These are phyloP conservation scores for Kuraishia ogatae DNA, from an alignment of 805 yeast genomes.

Conservation along the genomic window DNA sequence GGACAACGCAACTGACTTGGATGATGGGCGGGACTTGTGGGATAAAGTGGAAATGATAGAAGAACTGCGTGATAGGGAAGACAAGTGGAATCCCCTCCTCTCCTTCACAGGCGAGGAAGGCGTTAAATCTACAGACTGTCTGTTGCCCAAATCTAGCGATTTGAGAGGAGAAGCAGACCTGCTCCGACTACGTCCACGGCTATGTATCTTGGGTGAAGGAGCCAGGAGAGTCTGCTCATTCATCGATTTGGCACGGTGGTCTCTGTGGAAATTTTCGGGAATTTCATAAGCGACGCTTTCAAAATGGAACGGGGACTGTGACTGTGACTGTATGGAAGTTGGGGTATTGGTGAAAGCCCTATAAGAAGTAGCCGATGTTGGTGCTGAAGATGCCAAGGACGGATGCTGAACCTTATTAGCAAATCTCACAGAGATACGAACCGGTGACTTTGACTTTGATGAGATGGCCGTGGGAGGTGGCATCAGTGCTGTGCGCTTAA, in stretches of 20 bases:
- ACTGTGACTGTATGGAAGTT: not conserved
- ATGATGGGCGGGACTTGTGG: not conserved
- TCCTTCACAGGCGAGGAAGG: not conserved
- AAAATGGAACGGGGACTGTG: slow-evolving; percentile 21
- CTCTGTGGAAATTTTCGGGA: slow-evolving; percentile 17
- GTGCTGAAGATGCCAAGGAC: slow-evolving; percentile 2
- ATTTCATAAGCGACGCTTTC: slow-evolving; percentile 22
- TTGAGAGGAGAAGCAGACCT: not conserved
- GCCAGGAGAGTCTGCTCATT: not conserved
- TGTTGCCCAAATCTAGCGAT: not conserved
- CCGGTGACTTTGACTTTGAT: slow-evolving; percentile 17
- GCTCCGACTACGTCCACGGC: not conserved
- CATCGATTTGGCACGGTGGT: slow-evolving; percentile 1
- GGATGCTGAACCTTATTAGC: not conserved
- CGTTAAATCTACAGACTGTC: not conserved
- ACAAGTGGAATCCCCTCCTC: not conserved
- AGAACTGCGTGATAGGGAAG: not conserved
- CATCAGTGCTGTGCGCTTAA: slow-evolving; percentile 6
- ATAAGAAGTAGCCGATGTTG: not conserved
- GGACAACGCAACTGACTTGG: not conserved
- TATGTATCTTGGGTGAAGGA: not conserved
- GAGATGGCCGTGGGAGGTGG: not conserved
- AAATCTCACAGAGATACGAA: slow-evolving; percentile 10
- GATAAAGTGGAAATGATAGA: not conserved
- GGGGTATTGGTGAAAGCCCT: not conserved